phyloP scores from a whole-genome alignment of 2,329 filamentous ascomycete genomes.

The Hypocreales sp. region DNA sequence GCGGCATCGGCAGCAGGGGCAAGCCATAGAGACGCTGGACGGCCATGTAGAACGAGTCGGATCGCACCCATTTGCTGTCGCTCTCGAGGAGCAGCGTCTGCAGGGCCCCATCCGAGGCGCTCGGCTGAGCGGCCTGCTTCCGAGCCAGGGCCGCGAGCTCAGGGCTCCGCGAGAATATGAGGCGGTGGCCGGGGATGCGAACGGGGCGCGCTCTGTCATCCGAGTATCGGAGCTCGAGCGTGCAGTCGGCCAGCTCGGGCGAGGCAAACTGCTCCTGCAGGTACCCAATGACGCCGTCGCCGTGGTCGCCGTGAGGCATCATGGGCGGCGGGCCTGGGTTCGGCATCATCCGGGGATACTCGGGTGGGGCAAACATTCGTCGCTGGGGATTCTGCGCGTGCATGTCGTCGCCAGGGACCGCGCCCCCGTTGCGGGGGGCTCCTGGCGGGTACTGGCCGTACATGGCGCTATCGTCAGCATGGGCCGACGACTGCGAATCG shows the following conservation, averaged over 20 bases:
- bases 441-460: constrained; percentile 22
- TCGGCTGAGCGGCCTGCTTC: constrained; percentile 15
- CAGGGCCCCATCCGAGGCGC: constrained; percentile 7
- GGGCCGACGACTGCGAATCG: constrained; percentile 40
- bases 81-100: constrained; percentile 26
- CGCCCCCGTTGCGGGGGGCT: constrained; percentile 21
- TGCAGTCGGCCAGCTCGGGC: constrained; percentile 24
- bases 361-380: constrained; percentile 14
- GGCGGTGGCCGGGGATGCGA: constrained; percentile 35
- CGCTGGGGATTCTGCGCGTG: constrained; percentile 12
- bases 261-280: constrained; percentile 20
- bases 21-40: constrained; percentile 42
- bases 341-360: constrained; percentile 18
- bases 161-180: constrained; percentile 37
- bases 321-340: constrained; percentile 13
- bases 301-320: constrained; percentile 12
- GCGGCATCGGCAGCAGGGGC: constrained; percentile 26
- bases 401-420: constrained; percentile 14
- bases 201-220: constrained; percentile 22
- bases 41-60: constrained; percentile 40
- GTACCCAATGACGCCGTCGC: constrained; percentile 22
- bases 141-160: constrained; percentile 12
- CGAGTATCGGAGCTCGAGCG: constrained; percentile 27
- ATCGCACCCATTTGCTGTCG: constrained; percentile 34
- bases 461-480: constrained; percentile 27